Percentiles rank a stretch among this genome's conserved stretches.
phyloP scores from a whole-genome alignment of 805 yeast genomes.

The Wickerhamomyces xylosicus region DNA sequence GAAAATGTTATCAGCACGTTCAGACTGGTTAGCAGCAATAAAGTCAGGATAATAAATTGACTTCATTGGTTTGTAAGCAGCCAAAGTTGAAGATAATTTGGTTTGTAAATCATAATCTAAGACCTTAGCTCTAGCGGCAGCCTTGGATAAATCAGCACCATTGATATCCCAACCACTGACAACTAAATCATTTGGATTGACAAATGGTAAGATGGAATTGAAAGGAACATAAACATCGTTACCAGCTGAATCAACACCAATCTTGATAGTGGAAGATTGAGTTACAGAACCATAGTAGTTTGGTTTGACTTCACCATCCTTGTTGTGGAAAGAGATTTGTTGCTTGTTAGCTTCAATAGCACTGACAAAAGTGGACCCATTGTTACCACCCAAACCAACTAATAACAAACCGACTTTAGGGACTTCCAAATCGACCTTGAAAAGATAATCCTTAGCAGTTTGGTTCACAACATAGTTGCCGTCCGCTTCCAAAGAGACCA shows the following conservation, averaged over 20 bases:
- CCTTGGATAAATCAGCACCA: constrained; percentile 55
- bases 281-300: constrained; percentile 94
- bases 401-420: constrained; percentile 85
- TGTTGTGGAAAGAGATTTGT: constrained; percentile 68
- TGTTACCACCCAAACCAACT: constrained; percentile 95
- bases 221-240: constrained; percentile 89
- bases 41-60: constrained; percentile 93
- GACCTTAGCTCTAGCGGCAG: constrained; percentile 80
- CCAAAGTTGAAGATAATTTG: constrained; percentile 56
- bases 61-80: constrained; percentile 57
- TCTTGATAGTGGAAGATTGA: constrained; percentile 80
- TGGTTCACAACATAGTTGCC: constrained; percentile 61
- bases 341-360: constrained; percentile 80
- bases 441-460: constrained; percentile 62
- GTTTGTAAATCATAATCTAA: constrained; percentile 78
- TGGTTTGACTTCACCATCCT: constrained; percentile 59
- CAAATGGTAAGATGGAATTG: constrained; percentile 80
- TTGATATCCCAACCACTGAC: constrained; percentile 95
- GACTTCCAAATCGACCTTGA: constrained; percentile 70
- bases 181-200: constrained; percentile 81
- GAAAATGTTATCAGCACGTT: constrained; percentile 81
- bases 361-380: constrained; percentile 85
- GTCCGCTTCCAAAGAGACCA: constrained; percentile 38
- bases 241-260: constrained; percentile 75
- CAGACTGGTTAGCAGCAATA: constrained; percentile 90